Base-by-base conservation (phyloP, 2,329 filamentous ascomycete species). In the Talaromyces sp. region DNA sequence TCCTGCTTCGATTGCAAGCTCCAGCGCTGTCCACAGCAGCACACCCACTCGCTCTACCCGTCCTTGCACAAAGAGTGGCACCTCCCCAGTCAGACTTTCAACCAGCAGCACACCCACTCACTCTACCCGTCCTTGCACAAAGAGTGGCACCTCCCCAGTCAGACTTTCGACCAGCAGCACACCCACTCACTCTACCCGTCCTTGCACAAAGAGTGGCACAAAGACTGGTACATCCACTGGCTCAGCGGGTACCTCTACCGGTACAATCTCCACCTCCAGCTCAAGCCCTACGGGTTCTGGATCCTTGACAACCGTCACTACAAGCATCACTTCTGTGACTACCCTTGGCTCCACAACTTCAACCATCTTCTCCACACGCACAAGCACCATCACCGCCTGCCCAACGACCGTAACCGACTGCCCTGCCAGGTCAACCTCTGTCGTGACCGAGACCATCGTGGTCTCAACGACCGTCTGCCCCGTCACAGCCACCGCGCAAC, bases 311-410 rank as follows among this genome's bases (percentile, higher is more conserved):
- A 43, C 56, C 7, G 25, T 31, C 22, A 43, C 25, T 2, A 17
- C 56, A 27, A 43, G 19, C 56, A 1, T 15, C 6, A 3, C 13
- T 15, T 1, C 10, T 13, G 8, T 37, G 43, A 13, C 56, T 61
- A 10, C 59, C 33, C n/a, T 61, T 19, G 43, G 43, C 27, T 63
- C 54, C 9, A 63, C 49, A 5, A 63, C 62, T 2, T 63, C 62
- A 47, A 63, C 62, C 8, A 45, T 63, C 27, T 58, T 63, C 9
- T 41, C 52, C 37, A 63, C 62, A 15, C 50, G 62, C 33, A 63
- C 62, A 25, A 54, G 47, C 41, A 63, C 62, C 27, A 63, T 63
- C 39, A 63, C 52, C 9, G 62, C 62, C 37, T 63, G 62, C 19
- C 62, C 62, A 31, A 43, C 52, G 17, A 63, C 62, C 8, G 52